These are phyloP conservation scores for Volvariella surrecta DNA, from an alignment of 1,284 basidiomycete genomes.

Conservation along the genomic window DNA sequence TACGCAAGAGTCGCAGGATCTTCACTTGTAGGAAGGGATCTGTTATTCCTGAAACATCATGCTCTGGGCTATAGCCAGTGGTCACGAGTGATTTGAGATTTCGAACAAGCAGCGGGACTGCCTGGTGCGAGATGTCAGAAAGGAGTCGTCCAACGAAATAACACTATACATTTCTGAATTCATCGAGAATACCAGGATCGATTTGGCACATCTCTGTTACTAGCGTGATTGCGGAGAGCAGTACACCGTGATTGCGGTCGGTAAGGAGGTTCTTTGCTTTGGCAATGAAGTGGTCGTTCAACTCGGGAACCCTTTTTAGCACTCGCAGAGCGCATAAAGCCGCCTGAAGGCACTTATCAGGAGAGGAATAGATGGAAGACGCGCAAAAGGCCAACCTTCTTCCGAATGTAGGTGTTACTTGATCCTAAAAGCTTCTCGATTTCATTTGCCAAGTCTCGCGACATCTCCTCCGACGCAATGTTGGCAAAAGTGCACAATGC, in stretches of 20 bases:
- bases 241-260: conserved; percentile 96
- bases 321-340: conserved; percentile 95
- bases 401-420: conserved; percentile 97
- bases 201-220: conserved; percentile 91
- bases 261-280: conserved; percentile 89
- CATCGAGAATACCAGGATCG: conserved; percentile 67
- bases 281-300: conserved; percentile 86
- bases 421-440: conserved; percentile 97
- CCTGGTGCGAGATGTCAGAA: conserved; percentile 36
- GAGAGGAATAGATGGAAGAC: conserved; percentile 1
- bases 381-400: conserved; percentile 64
- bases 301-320: conserved; percentile 94
- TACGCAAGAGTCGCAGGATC: conserved; percentile 85
- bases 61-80: conserved; percentile 97
- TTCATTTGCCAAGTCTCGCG: conserved; percentile 92
- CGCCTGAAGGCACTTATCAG: conserved; percentile 45
- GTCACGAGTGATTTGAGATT: conserved; percentile 95
- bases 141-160: not conserved
- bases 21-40: conserved; percentile 99
- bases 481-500: conserved; percentile 98
- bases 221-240: conserved; percentile 90
- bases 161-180: conserved; percentile 77
- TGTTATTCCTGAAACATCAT: conserved; percentile 98
- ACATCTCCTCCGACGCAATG: conserved; percentile 99
- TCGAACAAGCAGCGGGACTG: conserved; percentile 89